Evolutionary conservation across 352 stramenopile genomes (phyloP), one percentile per base, ranked within the genome.

Genomic region (Globisporangium megalacanthum): DNA sequence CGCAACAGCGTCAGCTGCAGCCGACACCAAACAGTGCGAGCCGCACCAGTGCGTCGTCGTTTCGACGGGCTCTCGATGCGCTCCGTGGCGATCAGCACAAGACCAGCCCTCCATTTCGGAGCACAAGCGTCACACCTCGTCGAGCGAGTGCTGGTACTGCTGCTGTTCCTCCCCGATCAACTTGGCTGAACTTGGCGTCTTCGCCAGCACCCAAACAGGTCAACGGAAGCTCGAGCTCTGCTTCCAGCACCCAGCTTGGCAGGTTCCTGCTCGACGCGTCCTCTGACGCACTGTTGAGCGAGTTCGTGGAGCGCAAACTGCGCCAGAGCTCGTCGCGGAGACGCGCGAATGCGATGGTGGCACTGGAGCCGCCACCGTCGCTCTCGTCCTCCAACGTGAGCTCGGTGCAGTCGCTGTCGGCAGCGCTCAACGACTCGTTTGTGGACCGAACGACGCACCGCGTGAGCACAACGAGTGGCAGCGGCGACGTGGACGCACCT

Each of bases 241-340:
- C 56, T 10, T 58, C 58, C 5, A 73, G 64, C 7, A 55, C 68
- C 25, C 69, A 80, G 22, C 56, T 90, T 4, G 59, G 60, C 20
- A 61, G 64, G 35, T 81, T 86, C 52, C 54, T 88, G 41, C 22
- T 72, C 7, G 69, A 89, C 17, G 73, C 79, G 17, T 85, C 79
- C 9, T 69, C 72, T 0, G 77, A 88, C 56, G 79, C 71, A 6
- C 48, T 77, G 2, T 51, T 91, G 5, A 76, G 68, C 33, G 77
- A 88, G 19, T 89, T 82, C 33, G 74, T 90, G 9, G 82, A 89
- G 45, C 72, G 76, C 4, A 88, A 91, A 42, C 54, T 91, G 13
- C 75, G 68, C 20, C 58, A 59, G 39, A 77, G 61, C 37, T 52
- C 37, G 13, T 49, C 41, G 41, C 58, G 10, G 13, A 54, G 22